Evolutionary conservation across 306 rosid genomes (phyloP).

Genomic region (Purshia tridentata): DNA sequence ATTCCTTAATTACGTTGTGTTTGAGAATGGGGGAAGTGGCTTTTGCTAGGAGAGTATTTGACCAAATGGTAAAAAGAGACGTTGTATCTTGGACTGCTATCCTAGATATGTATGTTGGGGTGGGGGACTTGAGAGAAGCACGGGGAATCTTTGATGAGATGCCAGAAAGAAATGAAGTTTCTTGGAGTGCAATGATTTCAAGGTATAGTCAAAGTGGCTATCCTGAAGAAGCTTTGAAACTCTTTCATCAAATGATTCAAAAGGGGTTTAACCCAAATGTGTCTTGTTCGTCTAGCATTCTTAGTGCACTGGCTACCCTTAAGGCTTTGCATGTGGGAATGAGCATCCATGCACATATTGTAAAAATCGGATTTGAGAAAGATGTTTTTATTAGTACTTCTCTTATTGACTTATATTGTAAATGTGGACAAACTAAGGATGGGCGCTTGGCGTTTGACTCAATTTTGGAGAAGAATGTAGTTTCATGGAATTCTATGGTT

Average conservation of each 20-base stretch:
- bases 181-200: slow-evolving; percentile 25
- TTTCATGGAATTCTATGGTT: slow-evolving; percentile 18
- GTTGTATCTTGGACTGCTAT: slow-evolving; percentile 25
- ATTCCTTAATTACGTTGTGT: slow-evolving; percentile 12
- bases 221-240: slow-evolving; percentile 19
- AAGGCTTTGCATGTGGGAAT: slow-evolving; percentile 16
- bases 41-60: slow-evolving; percentile 23
- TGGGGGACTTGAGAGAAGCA: slow-evolving; percentile 22
- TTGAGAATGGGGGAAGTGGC: slow-evolving; percentile 9
- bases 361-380: slow-evolving; percentile 16
- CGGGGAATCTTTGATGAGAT: slow-evolving; percentile 16
- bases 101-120: slow-evolving; percentile 13
- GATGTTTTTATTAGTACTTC: slow-evolving; percentile 10
- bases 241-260: slow-evolving; percentile 11
- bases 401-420: slow-evolving; percentile 13
- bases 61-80: slow-evolving; percentile 17
- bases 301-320: slow-evolving; percentile 14
- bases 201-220: slow-evolving; percentile 17
- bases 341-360: slow-evolving; percentile 16
- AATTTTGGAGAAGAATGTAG: slow-evolving; percentile 12
- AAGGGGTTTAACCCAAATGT: background rate
- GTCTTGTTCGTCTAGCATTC: slow-evolving; percentile 17
- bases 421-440: slow-evolving; percentile 15
- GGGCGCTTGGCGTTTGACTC: slow-evolving; percentile 14
- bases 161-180: slow-evolving; percentile 21